Conservation (phyloP, 306 rosid species). For the Pachyrhizus erosus region DNA sequence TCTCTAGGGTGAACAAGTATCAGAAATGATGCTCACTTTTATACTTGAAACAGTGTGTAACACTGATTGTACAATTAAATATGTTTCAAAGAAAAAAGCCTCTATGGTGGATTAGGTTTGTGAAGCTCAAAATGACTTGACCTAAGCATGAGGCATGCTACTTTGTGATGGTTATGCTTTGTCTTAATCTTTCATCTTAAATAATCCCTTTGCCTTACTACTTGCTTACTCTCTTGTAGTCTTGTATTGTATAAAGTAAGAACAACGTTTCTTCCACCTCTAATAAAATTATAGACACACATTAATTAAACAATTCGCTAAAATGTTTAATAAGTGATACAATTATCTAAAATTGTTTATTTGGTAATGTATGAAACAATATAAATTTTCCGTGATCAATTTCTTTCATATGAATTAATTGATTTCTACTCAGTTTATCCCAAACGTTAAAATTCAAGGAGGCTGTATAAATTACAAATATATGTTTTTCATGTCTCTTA, state of each 20-base stretch:
- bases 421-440: no score
- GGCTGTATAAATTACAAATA: no score
- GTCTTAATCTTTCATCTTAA: slow-evolving; percentile 1
- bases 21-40: slow-evolving; percentile 24
- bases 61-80: neutral
- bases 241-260: neutral
- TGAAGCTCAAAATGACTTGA: slow-evolving; percentile 7
- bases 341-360: no score
- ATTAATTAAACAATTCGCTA: neutral
- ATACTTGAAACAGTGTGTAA: slow-evolving; percentile 27
- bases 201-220: neutral
- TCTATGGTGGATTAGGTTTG: slow-evolving; percentile 41
- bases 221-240: neutral
- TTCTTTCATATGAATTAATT: no score
- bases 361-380: no score
- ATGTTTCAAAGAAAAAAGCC: neutral
- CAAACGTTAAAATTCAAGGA: no score
- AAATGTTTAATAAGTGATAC: slow-evolving; percentile 10
- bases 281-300: neutral
- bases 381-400: no score
- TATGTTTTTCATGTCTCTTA: no score
- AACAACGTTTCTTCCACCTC: neutral
- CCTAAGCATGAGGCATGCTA: slow-evolving; percentile 32
- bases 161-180: neutral
- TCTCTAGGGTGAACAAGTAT: slow-evolving; percentile 8